Evolutionary conservation across 441 rosid genomes (phyloP), one percentile per base, ranked within the genome.

Genomic region (Bocquillonia castaneifolia): DNA sequence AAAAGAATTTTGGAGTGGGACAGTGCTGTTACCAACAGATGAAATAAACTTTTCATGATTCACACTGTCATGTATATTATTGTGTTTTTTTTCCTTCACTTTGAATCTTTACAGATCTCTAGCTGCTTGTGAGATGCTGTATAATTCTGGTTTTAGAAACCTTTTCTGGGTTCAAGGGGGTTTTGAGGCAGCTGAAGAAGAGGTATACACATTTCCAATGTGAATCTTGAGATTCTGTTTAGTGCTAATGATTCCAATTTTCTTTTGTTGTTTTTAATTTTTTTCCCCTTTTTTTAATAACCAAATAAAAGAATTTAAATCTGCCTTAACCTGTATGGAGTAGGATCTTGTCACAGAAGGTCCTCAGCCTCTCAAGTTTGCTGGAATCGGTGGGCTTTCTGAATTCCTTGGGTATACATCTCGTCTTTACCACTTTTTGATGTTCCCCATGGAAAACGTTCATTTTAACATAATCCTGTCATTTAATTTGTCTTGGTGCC

Each of bases 161-260:
- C 80, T 93, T 66, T 93, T 89, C 78, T 93, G 96, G 97, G 85
- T 93, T 73, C 96, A 88, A 81, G 94, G 96, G 32, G 98, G 96
- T 59, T 79, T 93, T 42, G 97, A 93, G 78, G 80, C 87, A 10
- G 91, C 97, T 68, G 93, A 85, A 85, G 97, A 85, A 68, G 93
- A 91, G 89, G 98, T 85, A 73, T 3, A 47, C 56, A 22, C 51
- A 48, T 64, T 59, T 73, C 54, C 22, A 59, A 31, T 74, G 51
- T 69, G 44, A 71, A 80, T 12, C 52, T 50, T 55, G 32, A 63
- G 28, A 47, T 31, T 73, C 53, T 17, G 22, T 70, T 66, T 55
- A 63, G 25, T 51, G 64, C 50, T 36, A 20, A 32, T 18, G 51
- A 23, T 36, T 17, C 3, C 20, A 10, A 42, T 42, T 67, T 70